Conservation (phyloP, 106 monocot genomes). For the Dendrobium catenatum region DNA sequence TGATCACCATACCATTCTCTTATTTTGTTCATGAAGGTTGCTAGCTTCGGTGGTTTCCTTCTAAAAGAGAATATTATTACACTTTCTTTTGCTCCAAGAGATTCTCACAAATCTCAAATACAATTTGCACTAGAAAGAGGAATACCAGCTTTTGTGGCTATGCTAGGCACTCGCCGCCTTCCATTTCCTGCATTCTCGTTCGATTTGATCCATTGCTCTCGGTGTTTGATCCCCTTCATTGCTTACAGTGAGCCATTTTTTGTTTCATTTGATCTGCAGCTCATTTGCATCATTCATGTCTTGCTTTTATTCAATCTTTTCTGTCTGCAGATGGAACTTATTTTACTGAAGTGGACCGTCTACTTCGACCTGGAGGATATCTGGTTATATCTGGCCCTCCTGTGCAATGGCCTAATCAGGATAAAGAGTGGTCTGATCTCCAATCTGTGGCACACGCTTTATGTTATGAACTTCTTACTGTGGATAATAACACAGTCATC, state of each 20-base stretch:
- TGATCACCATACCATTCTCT: background rate
- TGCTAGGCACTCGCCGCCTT: conserved; percentile 87
- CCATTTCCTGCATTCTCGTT: conserved; percentile 87
- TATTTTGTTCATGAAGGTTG: conserved; percentile 48
- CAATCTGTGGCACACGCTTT: conserved; percentile 51
- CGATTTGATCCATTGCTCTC: conserved; percentile 91
- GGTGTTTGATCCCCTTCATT: conserved; percentile 92
- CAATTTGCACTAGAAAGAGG: conserved; percentile 98
- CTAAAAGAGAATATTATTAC: conserved; percentile 75
- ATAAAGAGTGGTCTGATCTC: conserved; percentile 92
- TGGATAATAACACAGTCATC: conserved; percentile 89
- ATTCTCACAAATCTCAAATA: conserved; percentile 96
- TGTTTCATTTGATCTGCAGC: background rate
- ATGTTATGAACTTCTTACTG: conserved; percentile 81
- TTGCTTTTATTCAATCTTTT: background rate
- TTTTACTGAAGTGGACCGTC: conserved; percentile 76
- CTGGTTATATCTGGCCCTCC: conserved; percentile 97
- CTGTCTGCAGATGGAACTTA: conserved; percentile 80
- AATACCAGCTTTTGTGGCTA: conserved; percentile 95
- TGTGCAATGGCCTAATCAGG: conserved; percentile 82
- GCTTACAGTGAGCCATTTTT: conserved; percentile 62
- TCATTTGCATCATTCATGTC: background rate
- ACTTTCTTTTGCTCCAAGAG: conserved; percentile 96
- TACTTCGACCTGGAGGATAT: conserved; percentile 88
- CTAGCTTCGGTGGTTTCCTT: conserved; percentile 93